Evolutionary conservation across 1,284 basidiomycete genomes (phyloP), one percentile per base, ranked within the genome.

Genomic region (Inonotus hispidus): DNA sequence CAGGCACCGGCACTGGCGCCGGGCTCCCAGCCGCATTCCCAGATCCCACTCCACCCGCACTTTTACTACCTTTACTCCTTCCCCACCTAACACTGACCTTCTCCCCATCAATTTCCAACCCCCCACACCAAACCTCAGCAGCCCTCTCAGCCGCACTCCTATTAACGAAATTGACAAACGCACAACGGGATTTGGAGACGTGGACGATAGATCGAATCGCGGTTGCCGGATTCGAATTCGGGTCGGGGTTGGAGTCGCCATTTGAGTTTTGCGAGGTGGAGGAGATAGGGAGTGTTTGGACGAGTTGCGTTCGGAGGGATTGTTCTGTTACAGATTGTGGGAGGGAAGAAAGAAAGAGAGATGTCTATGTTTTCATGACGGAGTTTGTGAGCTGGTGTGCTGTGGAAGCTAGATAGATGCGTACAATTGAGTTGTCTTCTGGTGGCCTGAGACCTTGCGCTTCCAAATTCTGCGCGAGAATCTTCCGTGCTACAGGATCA

Each of bases 161-260:
- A 60, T 90, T 85, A 63, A 80, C 85, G 76, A 99, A 99, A 73
- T 98, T 98, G 62, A 98, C 82, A 73, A 99, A 99, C 0, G 96
- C 96, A 74, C 94, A 98, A 74, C 93, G 82, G 62, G 89, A 86
- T 72, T 92, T 92, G 38, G 84, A 83, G 5, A 98, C 91, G 67
- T 96, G 85, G 1, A 96, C 92, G 19, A 98, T 76, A 11, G 88
- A 93, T 71, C 88, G 91, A 64, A 99, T 74, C 68, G 38, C 6
- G 5, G 13, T 41, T 14, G 57, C 57, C 16, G 57, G 47, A 14
- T 49, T 49, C 8, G 3, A 8, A 32, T 32, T 32, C 32, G 32
- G 32, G 32, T 32, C 32, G 32, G 32, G n/a, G n/a, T n/a, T n/a
- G n/a, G n/a, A n/a, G n/a, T n/a, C n/a, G n/a, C n/a, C n/a, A n/a